A percentile compares a stretch with the other conserved stretches of the same genome.
Evolutionary conservation across 345 rosid genomes (phyloP).

Genomic region (Eucalyptus regnans): DNA sequence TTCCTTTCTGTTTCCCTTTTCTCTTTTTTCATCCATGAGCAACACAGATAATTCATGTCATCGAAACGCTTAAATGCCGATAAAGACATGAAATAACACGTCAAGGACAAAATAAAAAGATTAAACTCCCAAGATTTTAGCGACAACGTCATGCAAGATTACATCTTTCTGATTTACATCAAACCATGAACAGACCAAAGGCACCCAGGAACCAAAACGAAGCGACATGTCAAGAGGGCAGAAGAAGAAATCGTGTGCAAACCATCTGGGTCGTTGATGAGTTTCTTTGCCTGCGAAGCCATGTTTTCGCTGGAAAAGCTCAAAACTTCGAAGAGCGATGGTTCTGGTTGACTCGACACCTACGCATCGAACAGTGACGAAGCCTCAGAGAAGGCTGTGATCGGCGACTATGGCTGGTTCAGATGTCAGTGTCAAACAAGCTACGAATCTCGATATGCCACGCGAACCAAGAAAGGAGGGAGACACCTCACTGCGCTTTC

Average conservation of each 20-base stretch:
- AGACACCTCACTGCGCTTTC: background rate
- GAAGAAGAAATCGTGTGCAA: background rate
- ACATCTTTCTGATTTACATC: background rate
- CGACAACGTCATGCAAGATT: background rate
- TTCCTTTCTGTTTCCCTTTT: background rate
- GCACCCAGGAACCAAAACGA: background rate
- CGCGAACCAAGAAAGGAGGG: background rate
- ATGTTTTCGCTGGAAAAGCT: background rate
- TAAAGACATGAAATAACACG: background rate
- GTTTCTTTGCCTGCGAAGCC: background rate
- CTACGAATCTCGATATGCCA: background rate
- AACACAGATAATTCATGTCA: background rate
- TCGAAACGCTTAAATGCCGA: background rate
- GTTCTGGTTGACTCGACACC: background rate
- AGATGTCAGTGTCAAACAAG: background rate
- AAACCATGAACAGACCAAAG: background rate
- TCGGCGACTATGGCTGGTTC: background rate
- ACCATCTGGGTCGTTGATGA: constrained; percentile 5
- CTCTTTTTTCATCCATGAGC: background rate
- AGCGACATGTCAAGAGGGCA: background rate
- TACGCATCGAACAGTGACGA: background rate
- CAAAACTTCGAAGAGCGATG: background rate
- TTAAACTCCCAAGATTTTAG: background rate
- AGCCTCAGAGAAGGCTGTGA: background rate
- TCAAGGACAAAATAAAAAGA: background rate